These are phyloP conservation scores for Cladosporium oxysporum DNA, from an alignment of 2,329 filamentous ascomycete genomes.

Conservation along the genomic window DNA sequence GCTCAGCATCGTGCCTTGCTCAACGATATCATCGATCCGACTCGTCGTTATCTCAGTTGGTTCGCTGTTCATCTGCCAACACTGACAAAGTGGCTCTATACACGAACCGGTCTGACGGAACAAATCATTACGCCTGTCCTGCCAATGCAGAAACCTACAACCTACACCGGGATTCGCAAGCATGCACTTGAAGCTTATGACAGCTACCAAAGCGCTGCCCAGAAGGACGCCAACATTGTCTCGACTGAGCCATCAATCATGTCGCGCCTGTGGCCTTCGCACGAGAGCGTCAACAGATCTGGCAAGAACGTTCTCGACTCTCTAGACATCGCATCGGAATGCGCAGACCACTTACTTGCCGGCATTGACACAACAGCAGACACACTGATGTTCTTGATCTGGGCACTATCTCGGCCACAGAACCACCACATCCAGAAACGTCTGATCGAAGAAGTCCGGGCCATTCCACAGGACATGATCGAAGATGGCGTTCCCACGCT, in stretches of 20 bases:
- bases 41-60: slow-evolving; percentile 51
- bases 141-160: slow-evolving; percentile 54
- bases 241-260: slow-evolving; percentile 40
- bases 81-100: slow-evolving; percentile 54
- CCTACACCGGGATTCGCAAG: slow-evolving; percentile 53
- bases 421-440: slow-evolving; percentile 48
- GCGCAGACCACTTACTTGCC: slow-evolving; percentile 56
- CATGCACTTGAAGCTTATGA: slow-evolving; percentile 44
- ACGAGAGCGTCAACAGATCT: slow-evolving; percentile 21
- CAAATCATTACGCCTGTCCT: slow-evolving; percentile 43
- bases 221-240: slow-evolving; percentile 18
- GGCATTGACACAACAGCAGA: slow-evolving; percentile 58
- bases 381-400: slow-evolving; percentile 54
- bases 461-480: slow-evolving; percentile 26
- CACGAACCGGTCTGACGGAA: slow-evolving; percentile 42
- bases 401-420: slow-evolving; percentile 50
- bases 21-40: slow-evolving; percentile 52
- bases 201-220: slow-evolving; percentile 32
- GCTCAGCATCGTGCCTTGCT: slow-evolving; percentile 45
- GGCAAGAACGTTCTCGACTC: slow-evolving; percentile 37
- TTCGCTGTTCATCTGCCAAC: slow-evolving; percentile 50
- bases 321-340: slow-evolving; percentile 55
- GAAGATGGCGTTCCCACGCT: slow-evolving; percentile 41
- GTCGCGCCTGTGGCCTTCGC: slow-evolving; percentile 38
- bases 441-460: slow-evolving; percentile 47